Percentiles rank a stretch among this genome's conserved stretches.
Conservation (phyloP, 1,139 yeast genomes). For the Nakaseomyces sp. region DNA sequence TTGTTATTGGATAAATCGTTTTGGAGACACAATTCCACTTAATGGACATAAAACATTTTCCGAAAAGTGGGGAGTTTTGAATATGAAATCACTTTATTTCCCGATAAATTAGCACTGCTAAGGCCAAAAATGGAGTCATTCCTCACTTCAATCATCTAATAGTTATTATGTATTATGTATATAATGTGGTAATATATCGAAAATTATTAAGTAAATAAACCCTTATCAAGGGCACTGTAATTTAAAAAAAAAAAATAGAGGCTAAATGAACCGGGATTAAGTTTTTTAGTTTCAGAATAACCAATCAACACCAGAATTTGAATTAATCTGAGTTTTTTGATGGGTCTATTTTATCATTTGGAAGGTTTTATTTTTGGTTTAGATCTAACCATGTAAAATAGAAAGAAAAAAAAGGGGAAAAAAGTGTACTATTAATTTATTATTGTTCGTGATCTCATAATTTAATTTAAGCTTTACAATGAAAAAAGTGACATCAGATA, state of each 20-base stretch:
- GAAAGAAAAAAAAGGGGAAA: neutral
- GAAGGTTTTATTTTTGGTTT: neutral
- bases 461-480: neutral
- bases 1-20: conserved; percentile 24
- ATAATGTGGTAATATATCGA: neutral
- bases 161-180: conserved; percentile 4
- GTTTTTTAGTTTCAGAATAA: no score
- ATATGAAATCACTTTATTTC: conserved; percentile 13
- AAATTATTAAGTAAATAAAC: conserved; percentile 1
- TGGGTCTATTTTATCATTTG: no score
- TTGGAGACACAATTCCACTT: conserved; percentile 17
- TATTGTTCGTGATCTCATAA: conserved; percentile 1
- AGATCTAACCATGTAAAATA: neutral
- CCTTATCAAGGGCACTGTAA: neutral
- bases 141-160: no score
- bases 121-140: no score
- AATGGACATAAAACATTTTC: conserved; percentile 16
- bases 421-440: neutral
- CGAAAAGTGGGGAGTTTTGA: conserved; percentile 29
- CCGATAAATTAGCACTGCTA: conserved; percentile 12
- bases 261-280: no score
- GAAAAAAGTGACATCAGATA: no score
- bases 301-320: no score
- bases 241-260: neutral
- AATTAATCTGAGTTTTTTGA: no score